Base-by-base conservation (phyloP, 1,284 basidiomycete genomes). In the Lentinus polychrous region DNA sequence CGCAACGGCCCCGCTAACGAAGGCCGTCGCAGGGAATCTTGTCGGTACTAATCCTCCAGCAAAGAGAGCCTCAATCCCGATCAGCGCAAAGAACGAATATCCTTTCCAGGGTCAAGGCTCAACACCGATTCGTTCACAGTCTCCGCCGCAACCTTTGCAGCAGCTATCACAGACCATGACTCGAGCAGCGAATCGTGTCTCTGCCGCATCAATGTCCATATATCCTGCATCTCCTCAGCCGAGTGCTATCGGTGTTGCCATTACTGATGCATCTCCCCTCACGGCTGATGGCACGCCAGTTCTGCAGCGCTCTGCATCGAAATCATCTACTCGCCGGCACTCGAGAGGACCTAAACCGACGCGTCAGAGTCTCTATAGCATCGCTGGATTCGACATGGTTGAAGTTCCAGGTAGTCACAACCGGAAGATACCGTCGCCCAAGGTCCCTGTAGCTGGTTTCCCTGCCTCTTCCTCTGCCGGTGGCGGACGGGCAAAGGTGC, bases 401-500 rank as follows among this genome's bases (percentile, higher is more conserved):
- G 22, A 17, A 12, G 20, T 17, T 3, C 39, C 39, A 7, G 22
- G 12, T 20, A 40, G 22, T 14, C 52, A 2, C 51, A 48, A 11
- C 49, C 49, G 2, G 52, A 55, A 23, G 53, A 52, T 35, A 33
- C 44, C 45, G 51, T 55, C 43, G 10, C 20, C 17, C 14, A 14
- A 10, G n/a, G 47, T 17, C 22, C 20, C 22, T 37, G 37, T 24
- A 43, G 45, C 32, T 6, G 20, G 39, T 20, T 12, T 40, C 12
- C 14, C 39, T 12, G 39, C 39, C 20, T 40, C 39, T 23, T 40
- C 39, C n/a, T 38, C 37, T 33, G 12, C 32, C 10, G 18, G 31
- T 15, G 47, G 47, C 12, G 77, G 83, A 35, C 78, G 83, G 36
- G 76, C 74, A 38, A 75, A 76, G 38, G 78, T 86, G 53, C 83